Evolutionary conservation across 306 rosid genomes (phyloP).

Genomic region (Lagenaria siceraria): DNA sequence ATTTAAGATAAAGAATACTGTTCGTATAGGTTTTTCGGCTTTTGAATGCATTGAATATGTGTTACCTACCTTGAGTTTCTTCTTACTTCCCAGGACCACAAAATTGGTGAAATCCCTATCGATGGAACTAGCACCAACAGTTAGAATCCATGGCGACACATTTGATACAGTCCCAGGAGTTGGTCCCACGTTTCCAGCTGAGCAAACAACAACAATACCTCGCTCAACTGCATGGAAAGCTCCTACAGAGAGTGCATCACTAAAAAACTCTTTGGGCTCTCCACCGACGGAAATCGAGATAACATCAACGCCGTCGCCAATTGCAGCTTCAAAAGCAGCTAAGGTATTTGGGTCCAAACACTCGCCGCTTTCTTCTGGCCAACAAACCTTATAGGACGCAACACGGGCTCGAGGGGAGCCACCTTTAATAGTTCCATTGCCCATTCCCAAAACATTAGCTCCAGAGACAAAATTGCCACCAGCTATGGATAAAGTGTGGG

Average conservation of each 20-base stretch:
- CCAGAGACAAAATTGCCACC: slow-evolving; percentile 1
- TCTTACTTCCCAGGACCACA: slow-evolving; percentile 27
- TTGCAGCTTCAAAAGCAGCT: slow-evolving; percentile 80
- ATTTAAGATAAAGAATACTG: not conserved
- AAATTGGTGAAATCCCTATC: slow-evolving; percentile 54
- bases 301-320: slow-evolving; percentile 65
- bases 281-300: slow-evolving; percentile 57
- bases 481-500: slow-evolving; percentile 8
- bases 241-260: slow-evolving; percentile 46
- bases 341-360: slow-evolving; percentile 57
- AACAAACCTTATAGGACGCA: slow-evolving; percentile 80
- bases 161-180: slow-evolving; percentile 39
- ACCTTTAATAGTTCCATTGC: slow-evolving; percentile 51
- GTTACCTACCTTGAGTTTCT: not conserved
- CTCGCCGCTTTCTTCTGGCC: slow-evolving; percentile 40
- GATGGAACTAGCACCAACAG: slow-evolving; percentile 67
- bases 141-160: slow-evolving; percentile 74
- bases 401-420: slow-evolving; percentile 66
- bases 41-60: not conserved
- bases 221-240: slow-evolving; percentile 51
- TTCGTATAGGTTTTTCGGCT: not conserved
- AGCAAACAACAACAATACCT: slow-evolving; percentile 61
- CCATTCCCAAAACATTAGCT: slow-evolving; percentile 34
- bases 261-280: slow-evolving; percentile 23
- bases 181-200: slow-evolving; percentile 81